Conservation (phyloP, 2,329 filamentous ascomycete species). For the Nigrograna mackinnonii region DNA sequence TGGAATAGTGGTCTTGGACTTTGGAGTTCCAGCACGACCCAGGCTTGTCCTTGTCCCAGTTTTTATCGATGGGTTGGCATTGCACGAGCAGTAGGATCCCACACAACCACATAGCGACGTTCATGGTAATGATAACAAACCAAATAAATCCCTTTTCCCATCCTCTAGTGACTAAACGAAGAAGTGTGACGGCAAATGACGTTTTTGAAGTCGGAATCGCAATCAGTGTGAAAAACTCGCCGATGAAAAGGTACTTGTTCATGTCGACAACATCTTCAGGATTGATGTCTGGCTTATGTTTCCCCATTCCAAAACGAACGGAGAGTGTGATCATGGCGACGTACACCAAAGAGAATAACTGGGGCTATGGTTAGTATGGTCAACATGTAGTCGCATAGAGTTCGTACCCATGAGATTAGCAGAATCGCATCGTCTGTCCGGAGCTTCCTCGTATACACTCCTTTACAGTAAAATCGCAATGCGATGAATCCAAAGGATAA, state of each 20-base stretch:
- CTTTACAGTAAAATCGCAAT: slow-evolving; percentile 14
- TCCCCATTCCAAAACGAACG: slow-evolving; percentile 12
- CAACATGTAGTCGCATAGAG: background rate
- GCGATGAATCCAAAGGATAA: slow-evolving; percentile 12
- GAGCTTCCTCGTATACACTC: slow-evolving; percentile 1
- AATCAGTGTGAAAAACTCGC: slow-evolving; percentile 14
- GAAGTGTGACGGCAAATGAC: slow-evolving; percentile 15
- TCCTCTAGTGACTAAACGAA: slow-evolving; percentile 7
- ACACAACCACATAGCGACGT: slow-evolving; percentile 9
- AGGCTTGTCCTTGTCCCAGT: slow-evolving; percentile 10
- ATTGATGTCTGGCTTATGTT: slow-evolving; percentile 9
- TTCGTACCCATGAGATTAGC: slow-evolving; percentile 8
- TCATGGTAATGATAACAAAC: slow-evolving; percentile 15
- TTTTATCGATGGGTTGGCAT: slow-evolving; percentile 11
- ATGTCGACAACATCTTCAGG: slow-evolving; percentile 1
- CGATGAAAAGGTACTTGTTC: slow-evolving; percentile 13
- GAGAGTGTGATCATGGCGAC: slow-evolving; percentile 8
- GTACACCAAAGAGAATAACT: slow-evolving; percentile 12
- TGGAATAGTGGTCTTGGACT: slow-evolving; percentile 8
- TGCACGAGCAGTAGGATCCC: slow-evolving; percentile 10
- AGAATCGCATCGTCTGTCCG: slow-evolving; percentile 12
- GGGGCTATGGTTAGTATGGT: background rate
- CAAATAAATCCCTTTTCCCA: slow-evolving; percentile 16
- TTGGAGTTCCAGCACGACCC: slow-evolving; percentile 13
- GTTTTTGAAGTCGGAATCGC: slow-evolving; percentile 15